A percentile compares a stretch with the other conserved stretches of the same genome.
Evolutionary conservation across 2,329 filamentous ascomycete genomes (phyloP).

Genomic region (Fusarium pseudograminearum): DNA sequence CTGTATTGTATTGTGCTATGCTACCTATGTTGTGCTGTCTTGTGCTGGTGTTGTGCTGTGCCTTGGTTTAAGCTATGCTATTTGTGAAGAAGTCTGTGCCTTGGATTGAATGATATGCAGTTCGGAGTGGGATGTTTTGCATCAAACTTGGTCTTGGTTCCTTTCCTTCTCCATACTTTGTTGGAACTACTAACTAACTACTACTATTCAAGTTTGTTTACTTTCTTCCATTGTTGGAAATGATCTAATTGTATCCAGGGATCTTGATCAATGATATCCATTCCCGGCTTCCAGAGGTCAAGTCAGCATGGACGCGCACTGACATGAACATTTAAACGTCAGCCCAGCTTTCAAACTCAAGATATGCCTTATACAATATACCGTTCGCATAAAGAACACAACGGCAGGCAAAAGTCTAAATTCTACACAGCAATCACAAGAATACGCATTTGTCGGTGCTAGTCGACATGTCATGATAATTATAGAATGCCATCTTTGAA

Average conservation of each 20-base stretch:
- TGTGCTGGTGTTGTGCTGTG: slow-evolving; percentile 39
- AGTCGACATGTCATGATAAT: slow-evolving; percentile 1
- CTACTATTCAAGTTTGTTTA: slow-evolving; percentile 14
- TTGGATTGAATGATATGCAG: slow-evolving; percentile 43
- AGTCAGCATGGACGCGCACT: slow-evolving; percentile 34
- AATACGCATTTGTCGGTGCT: slow-evolving; percentile 12
- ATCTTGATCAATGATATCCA: slow-evolving; percentile 7
- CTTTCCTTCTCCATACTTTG: slow-evolving; percentile 2
- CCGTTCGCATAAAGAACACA: slow-evolving; percentile 44
- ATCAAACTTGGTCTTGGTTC: slow-evolving; percentile 35
- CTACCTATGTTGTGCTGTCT: slow-evolving; percentile 24
- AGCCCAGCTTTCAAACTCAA: neutral
- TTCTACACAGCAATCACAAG: slow-evolving; percentile 10
- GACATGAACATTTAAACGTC: slow-evolving; percentile 40
- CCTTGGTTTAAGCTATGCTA: slow-evolving; percentile 22
- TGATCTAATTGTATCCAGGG: slow-evolving; percentile 1
- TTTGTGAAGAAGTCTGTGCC: slow-evolving; percentile 36
- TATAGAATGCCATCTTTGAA: neutral
- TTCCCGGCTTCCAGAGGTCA: slow-evolving; percentile 31
- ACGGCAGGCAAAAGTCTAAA: slow-evolving; percentile 5
- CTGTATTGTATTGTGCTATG: slow-evolving; percentile 12
- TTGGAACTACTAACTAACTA: neutral
- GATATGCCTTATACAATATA: slow-evolving; percentile 5
- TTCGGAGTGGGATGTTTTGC: slow-evolving; percentile 41
- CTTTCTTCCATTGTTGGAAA: neutral